Percentiles rank a stretch among this genome's conserved stretches.
phyloP scores from a whole-genome alignment of 1,284 basidiomycete species.

The Fistulina hepatica region DNA sequence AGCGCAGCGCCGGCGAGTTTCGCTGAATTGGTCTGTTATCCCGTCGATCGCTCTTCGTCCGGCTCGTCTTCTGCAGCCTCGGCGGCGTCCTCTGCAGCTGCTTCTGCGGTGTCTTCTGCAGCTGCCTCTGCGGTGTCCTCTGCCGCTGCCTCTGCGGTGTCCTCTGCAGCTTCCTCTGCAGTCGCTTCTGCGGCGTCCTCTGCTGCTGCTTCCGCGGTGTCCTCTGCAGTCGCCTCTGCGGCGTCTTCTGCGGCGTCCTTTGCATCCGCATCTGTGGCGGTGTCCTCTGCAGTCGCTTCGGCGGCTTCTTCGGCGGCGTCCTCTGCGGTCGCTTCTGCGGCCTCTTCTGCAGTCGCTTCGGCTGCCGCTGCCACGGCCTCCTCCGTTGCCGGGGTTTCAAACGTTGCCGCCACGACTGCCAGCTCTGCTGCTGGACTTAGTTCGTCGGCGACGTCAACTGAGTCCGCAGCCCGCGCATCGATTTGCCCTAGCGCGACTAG shows the following conservation, averaged over 20 bases:
- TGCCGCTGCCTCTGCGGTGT: conserved; percentile 42
- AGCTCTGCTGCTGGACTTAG: too few relatives aligned
- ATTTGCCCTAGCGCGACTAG: conserved; percentile 31
- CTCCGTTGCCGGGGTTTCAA: conserved; percentile 11
- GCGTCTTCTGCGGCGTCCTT: conserved; percentile 22
- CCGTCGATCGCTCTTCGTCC: conserved; percentile 49
- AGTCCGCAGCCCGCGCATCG: conserved; percentile 16
- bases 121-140: conserved; percentile 21
- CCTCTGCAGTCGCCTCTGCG: conserved; percentile 9
- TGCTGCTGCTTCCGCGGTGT: conserved; percentile 6
- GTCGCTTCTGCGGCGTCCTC: neutral
- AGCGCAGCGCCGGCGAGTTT: too few relatives aligned
- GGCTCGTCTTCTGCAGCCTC: conserved; percentile 41
- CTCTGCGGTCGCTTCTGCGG: conserved; percentile 15
- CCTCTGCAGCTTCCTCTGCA: conserved; percentile 23
- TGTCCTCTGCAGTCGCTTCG: conserved; percentile 21
- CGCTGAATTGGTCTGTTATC: conserved; percentile 32
- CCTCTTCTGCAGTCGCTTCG: conserved; percentile 8
- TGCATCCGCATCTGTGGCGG: conserved; percentile 22
- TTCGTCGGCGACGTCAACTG: conserved; percentile 22
- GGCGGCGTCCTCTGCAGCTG: conserved; percentile 49
- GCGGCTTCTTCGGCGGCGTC: conserved; percentile 33
- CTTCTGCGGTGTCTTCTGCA: conserved; percentile 24
- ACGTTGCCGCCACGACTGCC: conserved; percentile 11
- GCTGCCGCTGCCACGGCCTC: conserved; percentile 13